phyloP scores from a whole-genome alignment of 31 red algal genomes.

The Bonnemaisonia californica region DNA sequence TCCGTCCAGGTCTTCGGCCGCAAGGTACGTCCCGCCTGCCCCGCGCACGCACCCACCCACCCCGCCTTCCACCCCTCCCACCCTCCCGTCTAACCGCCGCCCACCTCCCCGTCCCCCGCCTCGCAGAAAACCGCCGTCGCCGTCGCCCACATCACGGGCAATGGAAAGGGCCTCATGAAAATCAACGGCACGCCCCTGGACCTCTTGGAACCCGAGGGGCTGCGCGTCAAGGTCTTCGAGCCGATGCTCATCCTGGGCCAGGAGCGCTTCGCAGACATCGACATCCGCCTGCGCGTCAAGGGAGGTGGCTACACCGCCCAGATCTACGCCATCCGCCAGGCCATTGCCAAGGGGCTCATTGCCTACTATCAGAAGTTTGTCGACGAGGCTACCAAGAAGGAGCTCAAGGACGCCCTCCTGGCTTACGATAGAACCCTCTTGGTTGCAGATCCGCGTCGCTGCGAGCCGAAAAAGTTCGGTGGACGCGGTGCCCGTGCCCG shows the following conservation, averaged over 20 bases:
- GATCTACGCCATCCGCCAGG: slow-evolving; percentile 99
- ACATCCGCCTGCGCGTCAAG: slow-evolving; percentile 93
- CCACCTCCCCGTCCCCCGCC: neutral
- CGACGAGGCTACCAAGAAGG: slow-evolving; percentile 94
- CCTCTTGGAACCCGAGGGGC: slow-evolving; percentile 91
- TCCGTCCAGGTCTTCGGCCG: slow-evolving; percentile 92
- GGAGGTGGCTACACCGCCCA: slow-evolving; percentile 96
- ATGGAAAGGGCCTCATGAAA: slow-evolving; percentile 96
- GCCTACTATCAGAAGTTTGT: slow-evolving; percentile 99
- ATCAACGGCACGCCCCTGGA: slow-evolving; percentile 97
- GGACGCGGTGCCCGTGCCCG: slow-evolving; percentile 91
- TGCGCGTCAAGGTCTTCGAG: slow-evolving; percentile 97
- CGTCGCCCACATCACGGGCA: slow-evolving; percentile 90
- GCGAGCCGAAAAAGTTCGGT: slow-evolving; percentile 99
- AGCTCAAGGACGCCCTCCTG: slow-evolving; percentile 87
- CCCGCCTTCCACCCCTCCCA: neutral
- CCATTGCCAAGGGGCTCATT: slow-evolving; percentile 93
- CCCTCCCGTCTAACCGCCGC: neutral
- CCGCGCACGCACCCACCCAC: neutral
- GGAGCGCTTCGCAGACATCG: slow-evolving; percentile 93
- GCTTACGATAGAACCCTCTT: slow-evolving; percentile 92
- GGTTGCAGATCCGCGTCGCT: slow-evolving; percentile 94
- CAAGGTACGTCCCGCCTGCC: slow-evolving; percentile 67
- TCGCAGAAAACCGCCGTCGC: slow-evolving; percentile 97
- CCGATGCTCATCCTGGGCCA: slow-evolving; percentile 96